phyloP scores from a whole-genome alignment of 139 green algal species.

The Picochlorum sp. region DNA sequence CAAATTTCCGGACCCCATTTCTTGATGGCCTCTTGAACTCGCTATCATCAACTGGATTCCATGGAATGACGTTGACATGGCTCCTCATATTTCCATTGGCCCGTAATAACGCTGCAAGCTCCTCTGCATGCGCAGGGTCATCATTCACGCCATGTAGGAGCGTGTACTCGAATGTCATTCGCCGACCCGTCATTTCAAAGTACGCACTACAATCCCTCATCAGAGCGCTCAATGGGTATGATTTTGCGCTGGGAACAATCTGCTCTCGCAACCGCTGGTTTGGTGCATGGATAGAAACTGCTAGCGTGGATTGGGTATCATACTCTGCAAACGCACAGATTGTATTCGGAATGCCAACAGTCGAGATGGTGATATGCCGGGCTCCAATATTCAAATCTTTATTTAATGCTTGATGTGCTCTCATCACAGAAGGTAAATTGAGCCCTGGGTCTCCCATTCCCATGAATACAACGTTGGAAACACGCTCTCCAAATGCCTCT shows the following conservation, averaged over 20 bases:
- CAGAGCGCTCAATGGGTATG: conserved; percentile 79
- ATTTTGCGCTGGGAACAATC: conserved; percentile 55
- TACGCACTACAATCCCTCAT: conserved; percentile 68
- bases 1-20: conserved; percentile 41
- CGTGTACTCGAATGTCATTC: conserved; percentile 96
- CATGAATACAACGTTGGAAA: conserved; percentile 83
- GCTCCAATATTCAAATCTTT: conserved; percentile 76
- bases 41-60: conserved; percentile 85
- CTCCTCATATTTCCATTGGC: conserved; percentile 39
- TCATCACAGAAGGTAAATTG: conserved; percentile 74
- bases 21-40: conserved; percentile 66
- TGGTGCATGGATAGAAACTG: conserved; percentile 66
- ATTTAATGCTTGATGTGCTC: conserved; percentile 65
- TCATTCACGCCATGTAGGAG: conserved; percentile 84
- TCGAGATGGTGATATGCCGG: conserved; percentile 91
- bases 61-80: conserved; percentile 96
- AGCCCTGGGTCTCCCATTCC: conserved; percentile 94
- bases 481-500: conserved; percentile 45
- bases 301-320: conserved; percentile 61
- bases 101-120: conserved; percentile 69
- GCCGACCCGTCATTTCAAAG: conserved; percentile 64
- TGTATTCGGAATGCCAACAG: conserved; percentile 74
- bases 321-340: conserved; percentile 53
- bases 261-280: conserved; percentile 63
- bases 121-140: conserved; percentile 44